These are phyloP conservation scores for Rosa hybrid DNA, from an alignment of 331 rosid species.

Conservation along the genomic window DNA sequence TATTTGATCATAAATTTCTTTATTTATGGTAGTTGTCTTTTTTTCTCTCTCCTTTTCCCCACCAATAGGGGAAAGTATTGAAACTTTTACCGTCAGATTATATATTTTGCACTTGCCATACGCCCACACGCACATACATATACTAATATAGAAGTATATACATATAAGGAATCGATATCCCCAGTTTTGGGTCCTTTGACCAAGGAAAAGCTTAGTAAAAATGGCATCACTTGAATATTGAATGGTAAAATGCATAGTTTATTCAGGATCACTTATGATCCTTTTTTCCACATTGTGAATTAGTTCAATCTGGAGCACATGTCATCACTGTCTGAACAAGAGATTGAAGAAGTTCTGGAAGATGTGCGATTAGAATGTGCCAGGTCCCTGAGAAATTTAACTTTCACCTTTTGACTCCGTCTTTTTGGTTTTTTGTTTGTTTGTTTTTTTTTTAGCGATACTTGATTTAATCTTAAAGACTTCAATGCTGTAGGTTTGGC, in stretches of 20 bases:
- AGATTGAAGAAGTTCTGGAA: slow-evolving; percentile 66
- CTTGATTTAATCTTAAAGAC: slow-evolving; percentile 15
- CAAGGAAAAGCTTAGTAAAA: not conserved
- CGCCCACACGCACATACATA: not conserved
- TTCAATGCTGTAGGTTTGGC: slow-evolving; percentile 69
- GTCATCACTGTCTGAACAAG: slow-evolving; percentile 48
- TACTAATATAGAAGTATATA: not conserved
- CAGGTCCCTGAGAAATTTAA: slow-evolving; percentile 52
- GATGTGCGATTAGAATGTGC: slow-evolving; percentile 94
- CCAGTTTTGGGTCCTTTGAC: not conserved
- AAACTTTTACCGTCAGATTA: not conserved
- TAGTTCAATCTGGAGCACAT: slow-evolving; percentile 62
- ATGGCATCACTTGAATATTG: not conserved
- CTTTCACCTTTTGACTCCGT: slow-evolving; percentile 4
- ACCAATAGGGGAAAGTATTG: not conserved
- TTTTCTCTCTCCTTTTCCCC: not conserved
- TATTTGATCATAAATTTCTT: not conserved
- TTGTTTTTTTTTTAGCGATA: too few species aligned
- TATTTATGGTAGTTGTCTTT: not conserved
- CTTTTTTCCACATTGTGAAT: slow-evolving; percentile 28
- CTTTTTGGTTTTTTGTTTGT: not conserved
- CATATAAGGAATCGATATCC: not conserved
- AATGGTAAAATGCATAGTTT: not conserved
- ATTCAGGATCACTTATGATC: slow-evolving; percentile 19
- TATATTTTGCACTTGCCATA: not conserved